Conservation (phyloP, 495 filamentous ascomycete genomes). For the Haplographium delicatum region DNA sequence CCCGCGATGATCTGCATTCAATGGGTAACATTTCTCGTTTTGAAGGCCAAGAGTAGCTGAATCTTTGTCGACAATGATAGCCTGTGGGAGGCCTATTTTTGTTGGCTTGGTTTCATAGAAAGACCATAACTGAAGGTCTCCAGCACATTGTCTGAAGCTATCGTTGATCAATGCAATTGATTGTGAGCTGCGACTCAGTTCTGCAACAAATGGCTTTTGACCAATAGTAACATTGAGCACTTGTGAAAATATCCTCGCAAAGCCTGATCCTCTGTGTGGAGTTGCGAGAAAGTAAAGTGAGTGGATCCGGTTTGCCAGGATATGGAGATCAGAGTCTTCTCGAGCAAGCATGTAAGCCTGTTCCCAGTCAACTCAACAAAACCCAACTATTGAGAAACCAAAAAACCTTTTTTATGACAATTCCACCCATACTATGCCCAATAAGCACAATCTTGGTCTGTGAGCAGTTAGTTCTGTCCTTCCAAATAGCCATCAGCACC, state of each 20-base stretch:
- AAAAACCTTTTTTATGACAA: slow-evolving; percentile 45
- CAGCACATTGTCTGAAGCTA: slow-evolving; percentile 39
- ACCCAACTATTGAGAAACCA: too few relatives aligned
- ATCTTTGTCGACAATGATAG: slow-evolving; percentile 39
- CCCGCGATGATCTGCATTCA: slow-evolving; percentile 44
- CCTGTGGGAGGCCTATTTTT: slow-evolving; percentile 19
- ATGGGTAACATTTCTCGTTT: slow-evolving; percentile 32
- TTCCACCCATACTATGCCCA: slow-evolving; percentile 50
- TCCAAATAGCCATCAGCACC: too few relatives aligned
- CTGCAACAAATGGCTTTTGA: slow-evolving; percentile 35
- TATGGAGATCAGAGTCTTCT: slow-evolving; percentile 21
- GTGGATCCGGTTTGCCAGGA: slow-evolving; percentile 29
- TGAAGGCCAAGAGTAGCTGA: slow-evolving; percentile 42
- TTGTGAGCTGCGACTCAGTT: slow-evolving; percentile 33
- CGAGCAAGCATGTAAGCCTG: slow-evolving; percentile 29
- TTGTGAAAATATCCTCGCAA: slow-evolving; percentile 37
- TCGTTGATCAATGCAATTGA: slow-evolving; percentile 41
- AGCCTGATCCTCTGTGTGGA: slow-evolving; percentile 45
- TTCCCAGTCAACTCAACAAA: too few relatives aligned
- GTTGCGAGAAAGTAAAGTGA: slow-evolving; percentile 48
- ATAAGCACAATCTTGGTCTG: slow-evolving; percentile 38
- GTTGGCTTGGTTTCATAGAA: slow-evolving; percentile 46
- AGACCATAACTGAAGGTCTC: slow-evolving; percentile 34
- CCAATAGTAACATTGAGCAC: slow-evolving; percentile 8
- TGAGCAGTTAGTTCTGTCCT: too few relatives aligned